These are phyloP conservation scores for Carex arenaria DNA, from an alignment of 202 grass and related monocot genomes.

Conservation along the genomic window DNA sequence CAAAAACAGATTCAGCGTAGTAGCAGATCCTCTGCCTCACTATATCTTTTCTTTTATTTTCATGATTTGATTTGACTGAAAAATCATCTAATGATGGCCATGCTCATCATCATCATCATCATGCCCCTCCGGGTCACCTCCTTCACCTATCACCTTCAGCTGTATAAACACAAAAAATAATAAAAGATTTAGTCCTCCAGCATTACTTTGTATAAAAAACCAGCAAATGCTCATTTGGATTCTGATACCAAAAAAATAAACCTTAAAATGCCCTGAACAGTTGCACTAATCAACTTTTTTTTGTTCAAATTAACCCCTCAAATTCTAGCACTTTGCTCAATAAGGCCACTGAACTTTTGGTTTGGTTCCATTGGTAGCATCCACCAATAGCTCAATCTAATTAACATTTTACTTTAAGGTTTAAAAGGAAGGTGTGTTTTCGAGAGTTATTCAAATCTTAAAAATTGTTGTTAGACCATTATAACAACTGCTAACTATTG, in stretches of 20 bases:
- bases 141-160: slow-evolving; percentile 88
- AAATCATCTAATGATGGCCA: slow-evolving; percentile 31
- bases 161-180: slow-evolving; percentile 29
- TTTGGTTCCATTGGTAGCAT: background rate
- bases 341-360: background rate
- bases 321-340: background rate
- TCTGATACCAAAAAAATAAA: background rate
- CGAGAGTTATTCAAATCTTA: background rate
- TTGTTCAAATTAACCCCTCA: background rate
- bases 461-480: background rate
- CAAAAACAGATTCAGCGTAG: slow-evolving; percentile 15
- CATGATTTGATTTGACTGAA: slow-evolving; percentile 9
- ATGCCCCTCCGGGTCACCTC: slow-evolving; percentile 70
- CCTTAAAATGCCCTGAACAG: background rate
- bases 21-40: slow-evolving; percentile 25
- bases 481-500: background rate
- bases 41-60: slow-evolving; percentile 26
- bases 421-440: background rate
- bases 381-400: background rate
- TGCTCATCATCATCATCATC: slow-evolving; percentile 51
- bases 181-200: background rate
- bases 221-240: background rate
- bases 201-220: background rate
- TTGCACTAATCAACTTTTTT: background rate
- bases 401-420: background rate